Evolutionary conservation across 169 alveolate species (phyloP), one percentile per base, ranked within the genome.

Genomic region (Perkinsus chesapeaki): DNA sequence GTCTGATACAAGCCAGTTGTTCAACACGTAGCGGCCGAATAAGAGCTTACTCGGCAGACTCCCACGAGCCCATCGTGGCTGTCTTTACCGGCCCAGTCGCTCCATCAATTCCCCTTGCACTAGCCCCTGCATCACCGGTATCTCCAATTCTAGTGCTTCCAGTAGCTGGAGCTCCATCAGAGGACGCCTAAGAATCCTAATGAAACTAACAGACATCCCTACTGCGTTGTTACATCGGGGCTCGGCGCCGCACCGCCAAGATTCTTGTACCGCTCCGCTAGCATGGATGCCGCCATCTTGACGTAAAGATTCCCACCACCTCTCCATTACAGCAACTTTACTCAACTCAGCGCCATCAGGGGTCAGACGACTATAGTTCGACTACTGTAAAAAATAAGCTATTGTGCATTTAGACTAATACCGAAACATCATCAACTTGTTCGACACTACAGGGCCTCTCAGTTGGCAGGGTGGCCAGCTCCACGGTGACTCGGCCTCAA

Each of bases 401-500:
- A 60, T 60, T 27, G 82, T 60, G 82, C 82, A 60, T 60, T 60
- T 60, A 60, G 82, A 60, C 82, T 60, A 34, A 60, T 27, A 60
- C 82, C 27, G 82, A 60, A 60, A 60, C 82, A 60, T 20, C 36
- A 60, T 34, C 82, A n/a, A n/a, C n/a, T n/a, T n/a, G n/a, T n/a
- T n/a, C n/a, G n/a, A n/a, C n/a, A n/a, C n/a, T n/a, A n/a, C n/a
- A n/a, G n/a, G n/a, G n/a, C n/a, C n/a, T n/a, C n/a, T n/a, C n/a
- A n/a, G n/a, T n/a, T n/a, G n/a, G n/a, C n/a, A n/a, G n/a, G n/a
- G n/a, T n/a, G n/a, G n/a, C n/a, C n/a, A n/a, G n/a, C n/a, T n/a
- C n/a, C n/a, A n/a, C n/a, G n/a, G n/a, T n/a, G n/a, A n/a, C n/a
- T 5, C 82, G 82, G 23, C 39, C 92, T 73, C 39, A 94, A 90